These are phyloP conservation scores for Zygosaccharomyces pseudobailii DNA, from an alignment of 1,139 yeast genomes.

Conservation along the genomic window DNA sequence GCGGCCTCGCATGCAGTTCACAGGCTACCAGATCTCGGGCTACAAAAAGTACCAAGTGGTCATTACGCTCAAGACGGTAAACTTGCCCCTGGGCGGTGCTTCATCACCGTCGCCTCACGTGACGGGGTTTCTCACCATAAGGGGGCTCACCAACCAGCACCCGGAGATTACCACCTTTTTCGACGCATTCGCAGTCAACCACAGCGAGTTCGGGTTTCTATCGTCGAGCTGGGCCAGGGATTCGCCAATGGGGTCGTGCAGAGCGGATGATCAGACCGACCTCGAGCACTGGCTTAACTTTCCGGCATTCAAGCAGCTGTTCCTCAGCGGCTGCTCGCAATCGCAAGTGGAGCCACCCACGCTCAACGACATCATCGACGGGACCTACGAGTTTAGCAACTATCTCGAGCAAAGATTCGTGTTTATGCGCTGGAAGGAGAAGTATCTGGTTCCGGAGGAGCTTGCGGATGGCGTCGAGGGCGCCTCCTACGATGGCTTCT, in stretches of 20 bases:
- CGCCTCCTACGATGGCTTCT: conserved; percentile 90
- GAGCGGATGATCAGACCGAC: conserved; percentile 58
- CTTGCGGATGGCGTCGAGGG: conserved; percentile 61
- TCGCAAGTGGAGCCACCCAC: conserved; percentile 10
- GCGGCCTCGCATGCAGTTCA: conserved; percentile 26
- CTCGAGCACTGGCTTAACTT: conserved; percentile 84
- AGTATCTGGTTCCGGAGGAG: conserved; percentile 78
- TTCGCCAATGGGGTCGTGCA: conserved; percentile 47
- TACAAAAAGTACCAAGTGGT: conserved; percentile 33
- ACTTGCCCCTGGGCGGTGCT: conserved; percentile 19
- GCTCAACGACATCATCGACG: conserved; percentile 15
- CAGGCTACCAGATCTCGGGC: conserved; percentile 34
- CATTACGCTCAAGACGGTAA: conserved; percentile 28
- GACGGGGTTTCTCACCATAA: conserved; percentile 75
- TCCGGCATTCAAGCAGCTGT: conserved; percentile 38
- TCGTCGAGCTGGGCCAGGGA: conserved; percentile 41
- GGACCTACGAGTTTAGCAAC: conserved; percentile 28
- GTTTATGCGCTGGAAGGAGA: conserved; percentile 95
- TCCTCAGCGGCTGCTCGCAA: conserved; percentile 28
- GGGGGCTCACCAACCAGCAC: conserved; percentile 70
- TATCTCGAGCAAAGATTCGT: conserved; percentile 46
- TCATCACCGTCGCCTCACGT: conserved; percentile 36
- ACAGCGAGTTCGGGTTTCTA: conserved; percentile 42
- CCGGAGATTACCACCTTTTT: conserved; percentile 83
- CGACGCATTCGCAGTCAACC: conserved; percentile 79